Evolutionary conservation across 2,329 filamentous ascomycete species (phyloP).

Genomic region (Monosporascus sp.): DNA sequence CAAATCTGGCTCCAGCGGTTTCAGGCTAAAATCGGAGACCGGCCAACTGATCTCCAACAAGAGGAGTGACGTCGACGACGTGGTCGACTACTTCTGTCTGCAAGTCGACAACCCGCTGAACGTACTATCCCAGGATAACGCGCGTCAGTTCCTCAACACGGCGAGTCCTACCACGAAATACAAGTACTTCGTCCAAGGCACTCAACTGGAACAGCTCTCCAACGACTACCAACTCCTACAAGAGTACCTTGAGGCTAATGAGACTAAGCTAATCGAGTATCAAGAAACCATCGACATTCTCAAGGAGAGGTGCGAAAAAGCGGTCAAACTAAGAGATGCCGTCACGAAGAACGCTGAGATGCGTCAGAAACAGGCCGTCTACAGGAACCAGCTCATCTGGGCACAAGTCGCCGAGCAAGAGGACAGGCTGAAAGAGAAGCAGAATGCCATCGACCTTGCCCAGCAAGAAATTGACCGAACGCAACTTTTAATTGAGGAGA

Average conservation of each 20-base stretch:
- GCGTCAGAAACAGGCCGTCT: conserved; percentile 51
- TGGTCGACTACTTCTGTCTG: conserved; percentile 86
- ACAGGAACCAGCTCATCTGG: conserved; percentile 74
- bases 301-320: conserved; percentile 53
- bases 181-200: conserved; percentile 91
- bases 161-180: conserved; percentile 84
- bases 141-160: conserved; percentile 83
- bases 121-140: conserved; percentile 90
- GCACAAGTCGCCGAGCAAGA: conserved; percentile 78
- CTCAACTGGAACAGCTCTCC: conserved; percentile 87
- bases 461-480: conserved; percentile 32
- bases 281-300: conserved; percentile 58
- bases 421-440: conserved; percentile 33
- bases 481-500: conserved; percentile 30
- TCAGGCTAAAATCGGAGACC: conserved; percentile 74
- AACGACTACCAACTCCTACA: conserved; percentile 83
- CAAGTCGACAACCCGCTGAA: conserved; percentile 98
- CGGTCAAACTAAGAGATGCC: conserved; percentile 58
- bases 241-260: conserved; percentile 69
- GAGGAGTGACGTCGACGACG: conserved; percentile 82
- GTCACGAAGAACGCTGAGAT: conserved; percentile 63
- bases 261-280: conserved; percentile 55
- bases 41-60: conserved; percentile 73
- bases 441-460: conserved; percentile 17
- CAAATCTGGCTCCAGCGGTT: conserved; percentile 67